Conservation (phyloP, 768 basidiomycete species). For the Mycena latifolia region DNA sequence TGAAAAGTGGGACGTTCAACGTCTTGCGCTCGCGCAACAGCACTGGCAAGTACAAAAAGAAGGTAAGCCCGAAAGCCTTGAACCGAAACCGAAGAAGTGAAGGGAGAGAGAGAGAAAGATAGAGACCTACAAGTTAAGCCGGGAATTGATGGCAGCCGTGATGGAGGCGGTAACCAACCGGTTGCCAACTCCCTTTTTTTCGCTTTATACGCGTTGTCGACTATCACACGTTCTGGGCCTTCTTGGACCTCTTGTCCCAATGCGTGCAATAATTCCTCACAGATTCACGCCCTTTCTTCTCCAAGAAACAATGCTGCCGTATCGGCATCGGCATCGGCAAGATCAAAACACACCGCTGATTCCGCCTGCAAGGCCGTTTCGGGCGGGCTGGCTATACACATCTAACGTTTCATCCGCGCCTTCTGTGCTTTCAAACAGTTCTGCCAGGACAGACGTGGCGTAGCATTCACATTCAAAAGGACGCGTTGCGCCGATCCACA, state of each 20-base stretch:
- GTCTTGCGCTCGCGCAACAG: conserved; percentile 67
- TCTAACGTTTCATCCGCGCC: conserved; percentile 6
- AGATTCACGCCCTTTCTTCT: not conserved
- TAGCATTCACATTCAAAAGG: too few species aligned
- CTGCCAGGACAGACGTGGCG: too few species aligned
- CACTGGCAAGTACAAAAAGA: conserved; percentile 46
- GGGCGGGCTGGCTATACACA: not conserved
- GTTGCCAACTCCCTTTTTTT: conserved; percentile 7
- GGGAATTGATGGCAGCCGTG: conserved; percentile 15
- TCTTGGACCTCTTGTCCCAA: not conserved
- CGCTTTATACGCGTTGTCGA: not conserved
- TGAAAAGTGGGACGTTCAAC: conserved; percentile 75
- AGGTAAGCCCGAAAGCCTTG: conserved; percentile 45
- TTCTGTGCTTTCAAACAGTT: conserved; percentile 1
- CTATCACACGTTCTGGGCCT: conserved; percentile 9
- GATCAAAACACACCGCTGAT: too few species aligned
- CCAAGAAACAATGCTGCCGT: not conserved
- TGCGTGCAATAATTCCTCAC: not conserved
- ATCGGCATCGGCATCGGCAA: too few species aligned
- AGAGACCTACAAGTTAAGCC: conserved; percentile 5
- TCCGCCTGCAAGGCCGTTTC: not conserved
- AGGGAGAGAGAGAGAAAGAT: conserved; percentile 35
- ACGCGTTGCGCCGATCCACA: not conserved
- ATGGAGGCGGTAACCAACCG: not conserved
- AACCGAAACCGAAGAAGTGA: conserved; percentile 40